Evolutionary conservation across 148 eudicot genomes (phyloP).

Genomic region (Vaccinium macrocarpon): DNA sequence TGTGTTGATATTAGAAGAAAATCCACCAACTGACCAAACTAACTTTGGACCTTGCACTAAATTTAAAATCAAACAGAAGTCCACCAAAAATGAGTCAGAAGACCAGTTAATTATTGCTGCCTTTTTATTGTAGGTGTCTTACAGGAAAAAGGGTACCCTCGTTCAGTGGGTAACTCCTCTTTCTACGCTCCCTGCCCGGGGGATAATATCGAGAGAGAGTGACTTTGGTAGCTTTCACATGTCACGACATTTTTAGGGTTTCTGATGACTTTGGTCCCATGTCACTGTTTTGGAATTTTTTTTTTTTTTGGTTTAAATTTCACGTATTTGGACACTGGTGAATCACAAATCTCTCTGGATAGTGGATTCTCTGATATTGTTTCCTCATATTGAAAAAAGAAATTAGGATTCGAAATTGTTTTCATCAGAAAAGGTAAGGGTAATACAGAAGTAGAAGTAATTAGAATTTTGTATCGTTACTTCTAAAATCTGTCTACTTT

Average conservation of each 20-base stretch:
- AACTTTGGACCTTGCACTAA: neutral
- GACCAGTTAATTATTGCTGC: neutral
- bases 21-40: no score
- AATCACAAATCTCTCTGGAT: neutral
- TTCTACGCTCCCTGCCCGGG: constrained; percentile 13
- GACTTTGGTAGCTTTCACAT: neutral
- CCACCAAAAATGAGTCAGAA: neutral
- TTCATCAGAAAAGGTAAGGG: neutral
- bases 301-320: neutral
- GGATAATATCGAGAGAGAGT: constrained; percentile 6
- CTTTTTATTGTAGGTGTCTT: neutral
- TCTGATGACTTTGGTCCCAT: neutral
- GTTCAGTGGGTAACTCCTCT: constrained; percentile 11
- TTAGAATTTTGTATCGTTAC: neutral
- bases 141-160: constrained; percentile 19
- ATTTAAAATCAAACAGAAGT: neutral
- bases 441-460: neutral
- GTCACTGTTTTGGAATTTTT: neutral
- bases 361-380: neutral
- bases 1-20: no score
- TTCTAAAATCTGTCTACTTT: neutral
- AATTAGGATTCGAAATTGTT: neutral
- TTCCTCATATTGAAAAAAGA: neutral
- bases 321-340: neutral
- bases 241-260: neutral